Evolutionary conservation across 352 stramenopile genomes (phyloP), one percentile per base, ranked within the genome.

Genomic region (Phytophthora pisi): DNA sequence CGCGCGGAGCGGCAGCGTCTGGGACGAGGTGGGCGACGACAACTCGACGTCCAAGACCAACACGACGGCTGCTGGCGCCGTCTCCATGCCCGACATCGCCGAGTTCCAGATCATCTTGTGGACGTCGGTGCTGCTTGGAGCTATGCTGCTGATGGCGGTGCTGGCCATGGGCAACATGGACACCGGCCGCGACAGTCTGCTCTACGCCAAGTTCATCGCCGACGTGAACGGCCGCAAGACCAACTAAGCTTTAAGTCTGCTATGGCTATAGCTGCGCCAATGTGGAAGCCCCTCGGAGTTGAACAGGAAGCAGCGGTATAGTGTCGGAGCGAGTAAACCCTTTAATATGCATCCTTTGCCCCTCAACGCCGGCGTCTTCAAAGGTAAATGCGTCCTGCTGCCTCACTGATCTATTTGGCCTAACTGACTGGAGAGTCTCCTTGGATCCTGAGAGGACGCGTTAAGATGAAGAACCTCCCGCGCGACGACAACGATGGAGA

Each of bases 201-300:
- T 96, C 9, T 93, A 92, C 64, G 88, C 87, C 79, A 96, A 96
- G 78, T 96, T 96, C 64, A 88, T 79, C 47, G 79, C 82, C 3
- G 73, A 86, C 61, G 69, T 76, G 36, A 82, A 70, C 56, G 55
- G 75, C 52, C 81, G 78, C 34, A 91, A 91, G 67, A 75, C 58
- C 34, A 81, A 88, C 57, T 91, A 82, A 78, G 56, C 28, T 31
- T 8, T 9, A 8, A 40, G 34, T 40, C 34, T 40, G 34, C 34
- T 40, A 31, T 31, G 8, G 28, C 28, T 59, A 31, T 42, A 60
- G 49, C 36, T 63, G 57, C 23, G 38, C 59, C 61, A 51, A 46
- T 57, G 46, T 60, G 46, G 51, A 43, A 9, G 28, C 34, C 23
- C 55, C 11, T 58, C 20, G 28, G 26, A 26, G 20, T 31, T 38